Evolutionary conservation across 192 early-diverging fungal species (phyloP), one percentile per base, ranked within the genome.

Genomic region (Phycomyces nitens): DNA sequence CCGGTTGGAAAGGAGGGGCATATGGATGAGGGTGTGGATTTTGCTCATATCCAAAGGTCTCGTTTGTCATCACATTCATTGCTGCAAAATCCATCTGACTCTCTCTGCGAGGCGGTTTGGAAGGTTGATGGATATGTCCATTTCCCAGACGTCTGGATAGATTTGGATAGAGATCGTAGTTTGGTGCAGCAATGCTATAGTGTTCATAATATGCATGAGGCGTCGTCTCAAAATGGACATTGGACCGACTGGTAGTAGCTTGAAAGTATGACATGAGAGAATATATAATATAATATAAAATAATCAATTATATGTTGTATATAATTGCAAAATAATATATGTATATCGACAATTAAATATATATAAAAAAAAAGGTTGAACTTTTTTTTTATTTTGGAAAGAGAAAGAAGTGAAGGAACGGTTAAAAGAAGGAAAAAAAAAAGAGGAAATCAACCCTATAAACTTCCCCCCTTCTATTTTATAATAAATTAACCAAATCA

Each of bases 111-210:
- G 40, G 62, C 3, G 62, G 21, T 49, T 53, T 47, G 22, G 40
- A 38, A 1, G 65, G 61, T 24, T 41, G 54, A 24, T 68, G 71
- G 29, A 56, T 44, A 51, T 58, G 56, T 26, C 58, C 64, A 43
- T 73, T 73, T 22, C 61, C 50, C 23, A 68, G 38, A 20, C 71
- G 40, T 43, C 71, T 60, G 16, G 60, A 52, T 41, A 73, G 52
- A 34, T 49, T 40, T 44, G 71, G 71, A 59, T 73, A 73, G 1
- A 73, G 54, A 53, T 73, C 71, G 22, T 68, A 68, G 24, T 47
- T 64, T n/a, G 65, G 65, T 24, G 52, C 18, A 10, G 61, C 41
- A 15, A 60, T 50, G 47, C 58, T 68, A 44, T 63, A 73, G 43
- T 67, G 44, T 12, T 67, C 34, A 58, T 73, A 62, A 63, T 73